phyloP scores from a whole-genome alignment of 2,329 filamentous ascomycete species.

The Lasiodiplodia sp. region DNA sequence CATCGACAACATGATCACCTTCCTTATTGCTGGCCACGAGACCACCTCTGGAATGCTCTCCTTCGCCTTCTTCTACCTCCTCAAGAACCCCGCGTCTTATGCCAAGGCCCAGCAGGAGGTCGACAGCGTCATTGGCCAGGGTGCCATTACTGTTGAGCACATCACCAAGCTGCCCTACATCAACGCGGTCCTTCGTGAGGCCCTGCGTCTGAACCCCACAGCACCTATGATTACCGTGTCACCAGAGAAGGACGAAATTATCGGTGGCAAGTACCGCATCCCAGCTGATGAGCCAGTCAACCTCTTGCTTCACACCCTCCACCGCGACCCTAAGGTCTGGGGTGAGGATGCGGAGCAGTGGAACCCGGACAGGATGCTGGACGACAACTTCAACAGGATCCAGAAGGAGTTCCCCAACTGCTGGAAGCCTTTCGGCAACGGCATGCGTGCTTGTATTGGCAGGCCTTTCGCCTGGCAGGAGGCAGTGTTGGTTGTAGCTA shows the following conservation, averaged over 20 bases:
- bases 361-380: conserved; percentile 57
- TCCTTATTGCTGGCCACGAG: conserved; percentile 64
- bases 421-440: conserved; percentile 64
- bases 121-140: conserved; percentile 58
- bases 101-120: conserved; percentile 61
- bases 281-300: conserved; percentile 43
- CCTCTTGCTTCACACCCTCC: conserved; percentile 44
- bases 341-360: conserved; percentile 55
- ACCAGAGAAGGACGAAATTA: conserved; percentile 42
- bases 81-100: conserved; percentile 60
- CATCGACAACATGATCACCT: conserved; percentile 72
- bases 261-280: conserved; percentile 50
- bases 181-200: conserved; percentile 62
- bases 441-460: conserved; percentile 61
- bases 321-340: conserved; percentile 52
- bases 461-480: conserved; percentile 64
- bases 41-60: conserved; percentile 48
- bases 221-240: conserved; percentile 58
- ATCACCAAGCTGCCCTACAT: conserved; percentile 61
- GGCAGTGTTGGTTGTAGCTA: conserved; percentile 52
- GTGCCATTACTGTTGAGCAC: conserved; percentile 56
- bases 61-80: conserved; percentile 59
- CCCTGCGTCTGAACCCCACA: conserved; percentile 61
- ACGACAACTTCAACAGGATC: conserved; percentile 49
- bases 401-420: conserved; percentile 49